Conservation (phyloP, 306 rosid genomes). For the Begonia loranthoides region DNA sequence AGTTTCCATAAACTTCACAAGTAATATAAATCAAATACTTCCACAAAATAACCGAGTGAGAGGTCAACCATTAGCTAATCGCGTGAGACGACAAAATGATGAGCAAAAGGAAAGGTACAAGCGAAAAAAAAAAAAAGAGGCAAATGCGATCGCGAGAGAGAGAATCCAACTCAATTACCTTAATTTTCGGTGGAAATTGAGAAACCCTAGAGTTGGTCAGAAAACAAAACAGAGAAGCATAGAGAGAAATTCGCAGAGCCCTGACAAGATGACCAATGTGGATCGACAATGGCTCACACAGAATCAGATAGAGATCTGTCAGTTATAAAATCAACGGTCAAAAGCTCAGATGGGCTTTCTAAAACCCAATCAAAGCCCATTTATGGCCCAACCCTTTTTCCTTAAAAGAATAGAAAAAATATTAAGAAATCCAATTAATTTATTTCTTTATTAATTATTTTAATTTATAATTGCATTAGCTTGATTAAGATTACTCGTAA, state of each 20-base stretch:
- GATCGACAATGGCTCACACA: not conserved
- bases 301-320: too few relatives aligned
- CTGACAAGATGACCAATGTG: not conserved
- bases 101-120: not conserved
- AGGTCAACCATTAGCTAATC: conserved; percentile 15
- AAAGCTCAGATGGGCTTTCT: not conserved
- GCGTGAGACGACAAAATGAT: not conserved
- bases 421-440: too few relatives aligned
- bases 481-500: too few relatives aligned
- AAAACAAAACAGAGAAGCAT: not conserved
- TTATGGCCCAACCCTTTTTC: not conserved
- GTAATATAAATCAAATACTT: not conserved
- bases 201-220: conserved; percentile 4
- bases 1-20: not conserved
- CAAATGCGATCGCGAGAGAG: not conserved
- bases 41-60: not conserved
- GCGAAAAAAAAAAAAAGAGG: not conserved
- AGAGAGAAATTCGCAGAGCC: conserved; percentile 1
- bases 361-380: not conserved
- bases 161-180: conserved; percentile 4
- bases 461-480: too few relatives aligned
- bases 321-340: not conserved
- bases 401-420: too few relatives aligned
- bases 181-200: conserved; percentile 3
- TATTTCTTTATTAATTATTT: too few relatives aligned